phyloP scores from a whole-genome alignment of 2,329 filamentous ascomycete genomes.

The Exophiala sp. region DNA sequence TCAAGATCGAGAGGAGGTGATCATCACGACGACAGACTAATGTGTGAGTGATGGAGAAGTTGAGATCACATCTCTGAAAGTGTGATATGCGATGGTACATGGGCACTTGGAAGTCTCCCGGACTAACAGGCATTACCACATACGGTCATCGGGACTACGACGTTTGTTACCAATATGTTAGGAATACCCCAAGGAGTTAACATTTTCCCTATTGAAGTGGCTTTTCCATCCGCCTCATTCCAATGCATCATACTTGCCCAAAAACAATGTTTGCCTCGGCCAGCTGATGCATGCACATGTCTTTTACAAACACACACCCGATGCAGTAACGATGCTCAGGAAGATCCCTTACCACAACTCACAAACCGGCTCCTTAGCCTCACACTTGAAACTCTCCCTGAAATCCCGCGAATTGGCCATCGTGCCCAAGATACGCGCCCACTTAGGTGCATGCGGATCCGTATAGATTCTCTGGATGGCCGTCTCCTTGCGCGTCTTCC shows the following conservation, averaged over 20 bases:
- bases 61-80: too few species aligned
- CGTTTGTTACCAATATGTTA: too few species aligned
- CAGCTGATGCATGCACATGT: not conserved
- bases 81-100: too few species aligned
- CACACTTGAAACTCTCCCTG: constrained; percentile 64
- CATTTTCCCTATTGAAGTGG: too few species aligned
- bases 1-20: constrained; percentile 38
- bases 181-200: too few species aligned
- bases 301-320: too few species aligned
- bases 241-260: too few species aligned
- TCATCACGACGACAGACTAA: not conserved
- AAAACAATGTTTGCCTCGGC: not conserved
- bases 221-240: too few species aligned
- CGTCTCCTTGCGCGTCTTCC: constrained; percentile 58
- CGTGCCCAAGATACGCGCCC: constrained; percentile 59
- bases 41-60: not conserved
- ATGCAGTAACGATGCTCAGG: too few species aligned
- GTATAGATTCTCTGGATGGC: constrained; percentile 57
- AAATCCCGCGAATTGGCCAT: constrained; percentile 67
- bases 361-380: constrained; percentile 62
- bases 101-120: too few species aligned
- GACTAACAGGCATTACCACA: too few species aligned
- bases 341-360: constrained; percentile 59
- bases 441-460: constrained; percentile 64
- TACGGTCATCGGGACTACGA: too few species aligned